Evolutionary conservation across 805 yeast genomes (phyloP), one percentile per base, ranked within the genome.

Genomic region (Zygosaccharomyces gambellarensis): DNA sequence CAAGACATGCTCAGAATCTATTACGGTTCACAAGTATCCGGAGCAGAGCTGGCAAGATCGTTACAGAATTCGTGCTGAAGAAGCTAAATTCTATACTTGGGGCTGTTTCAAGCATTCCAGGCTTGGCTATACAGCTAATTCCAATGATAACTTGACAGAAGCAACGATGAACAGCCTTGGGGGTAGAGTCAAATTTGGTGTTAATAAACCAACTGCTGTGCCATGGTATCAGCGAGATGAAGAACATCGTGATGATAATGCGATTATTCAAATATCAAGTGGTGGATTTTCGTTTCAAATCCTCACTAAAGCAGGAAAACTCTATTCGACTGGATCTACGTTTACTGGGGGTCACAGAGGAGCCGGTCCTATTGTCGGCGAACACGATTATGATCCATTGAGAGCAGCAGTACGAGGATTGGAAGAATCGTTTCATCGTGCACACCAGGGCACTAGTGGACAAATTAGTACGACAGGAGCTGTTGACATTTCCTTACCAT

Each of bases 251-350:
- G 59, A 59, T 23, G 59, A 56, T 23, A 44, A 50, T 29, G 49
- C 58, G 1, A 57, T 65, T 12, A 51, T 55, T 14, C 64, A 61
- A 54, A 68, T 84, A 0, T 70, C 78, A 22, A 81, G 82, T 7
- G 85, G 85, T 28, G 92, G 92, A 1, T 84, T 74, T 58, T 76
- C 82, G 3, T 80, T 82, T 52, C 80, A 81, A 45, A 68, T 85
- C 2, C 66, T 85, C 31, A 76, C 85, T 0, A 71, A 72, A 27
- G 63, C 72, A 0, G 90, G 90, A 0, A 68, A 75, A 4, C 60
- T 85, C 5, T 83, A 72, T 62, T 72, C 72, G 29, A 78, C 85
- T 4, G 88, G 85, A 0, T 55, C 64, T 30, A 69, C 66, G 10
- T 71, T 69, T 62, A 69, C 71, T 43, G 74, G 73, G 6, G 76